Evolutionary conservation across 306 rosid species (phyloP).

Genomic region (Trichosanthes truncata): DNA sequence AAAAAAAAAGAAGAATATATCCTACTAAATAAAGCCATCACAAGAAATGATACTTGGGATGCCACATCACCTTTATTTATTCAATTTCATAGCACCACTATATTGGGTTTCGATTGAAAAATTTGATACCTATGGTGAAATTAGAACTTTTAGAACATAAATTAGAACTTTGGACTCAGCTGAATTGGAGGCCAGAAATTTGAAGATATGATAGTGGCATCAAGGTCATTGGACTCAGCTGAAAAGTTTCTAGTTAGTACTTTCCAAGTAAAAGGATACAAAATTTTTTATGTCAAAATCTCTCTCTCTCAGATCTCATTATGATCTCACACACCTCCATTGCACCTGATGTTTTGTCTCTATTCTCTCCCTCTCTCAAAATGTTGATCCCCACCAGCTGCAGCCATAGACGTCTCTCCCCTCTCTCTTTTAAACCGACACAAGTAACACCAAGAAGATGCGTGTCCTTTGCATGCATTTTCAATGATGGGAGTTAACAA

Average conservation of each 20-base stretch:
- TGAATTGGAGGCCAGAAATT: conserved; percentile 99
- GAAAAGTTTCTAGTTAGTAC: conserved; percentile 11
- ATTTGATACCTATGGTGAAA: background rate
- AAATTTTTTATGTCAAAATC: background rate
- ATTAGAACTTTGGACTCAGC: conserved; percentile 42
- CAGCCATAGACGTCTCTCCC: background rate
- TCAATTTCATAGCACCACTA: background rate
- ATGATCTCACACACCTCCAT: background rate
- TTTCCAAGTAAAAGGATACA: background rate
- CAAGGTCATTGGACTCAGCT: conserved; percentile 25
- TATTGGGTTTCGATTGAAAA: background rate
- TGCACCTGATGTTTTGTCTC: background rate
- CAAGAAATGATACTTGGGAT: background rate
- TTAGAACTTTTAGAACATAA: background rate
- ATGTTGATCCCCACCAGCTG: background rate
- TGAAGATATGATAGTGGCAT: conserved; percentile 73
- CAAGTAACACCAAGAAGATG: too few relatives aligned
- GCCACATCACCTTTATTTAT: background rate
- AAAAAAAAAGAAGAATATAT: too few relatives aligned
- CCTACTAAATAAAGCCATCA: background rate
- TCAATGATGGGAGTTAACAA: too few relatives aligned
- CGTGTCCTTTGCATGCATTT: too few relatives aligned
- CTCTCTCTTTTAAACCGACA: background rate
- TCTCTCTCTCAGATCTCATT: background rate
- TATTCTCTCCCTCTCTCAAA: background rate